A percentile compares a stretch with the other conserved stretches of the same genome.
Conservation (phyloP, 306 rosid genomes). For the Senna tora region DNA sequence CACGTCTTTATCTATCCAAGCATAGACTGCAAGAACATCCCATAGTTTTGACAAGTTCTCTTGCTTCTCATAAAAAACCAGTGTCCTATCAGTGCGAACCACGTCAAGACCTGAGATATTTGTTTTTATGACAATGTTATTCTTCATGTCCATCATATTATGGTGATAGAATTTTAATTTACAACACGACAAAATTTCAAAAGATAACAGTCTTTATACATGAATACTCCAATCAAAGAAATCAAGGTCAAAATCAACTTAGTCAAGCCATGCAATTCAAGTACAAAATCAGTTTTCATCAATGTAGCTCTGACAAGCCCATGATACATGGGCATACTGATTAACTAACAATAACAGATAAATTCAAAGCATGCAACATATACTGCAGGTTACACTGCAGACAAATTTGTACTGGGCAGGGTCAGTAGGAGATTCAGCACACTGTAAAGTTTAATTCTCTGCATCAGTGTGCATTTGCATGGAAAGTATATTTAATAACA, state of each 20-base stretch:
- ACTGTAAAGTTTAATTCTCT: not conserved
- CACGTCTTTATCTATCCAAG: slow-evolving; percentile 92
- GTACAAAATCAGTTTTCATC: slow-evolving; percentile 27
- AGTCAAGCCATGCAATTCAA: slow-evolving; percentile 4
- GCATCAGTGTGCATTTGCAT: not conserved
- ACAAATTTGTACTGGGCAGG: not conserved
- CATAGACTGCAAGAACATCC: slow-evolving; percentile 96
- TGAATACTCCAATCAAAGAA: not conserved
- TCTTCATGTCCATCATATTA: slow-evolving; percentile 1
- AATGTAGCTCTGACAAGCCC: not conserved
- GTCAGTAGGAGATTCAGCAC: not conserved
- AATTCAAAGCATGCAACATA: not conserved
- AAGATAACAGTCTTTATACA: slow-evolving; percentile 9
- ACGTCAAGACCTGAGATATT: slow-evolving; percentile 90
- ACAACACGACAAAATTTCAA: slow-evolving; percentile 24
- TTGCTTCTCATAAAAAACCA: slow-evolving; percentile 89
- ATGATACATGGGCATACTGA: not conserved
- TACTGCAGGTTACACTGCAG: not conserved
- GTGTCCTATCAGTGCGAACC: slow-evolving; percentile 94
- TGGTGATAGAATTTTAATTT: slow-evolving; percentile 3
- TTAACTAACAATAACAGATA: not conserved
- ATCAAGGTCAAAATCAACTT: slow-evolving; percentile 24
- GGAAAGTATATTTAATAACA: not conserved
- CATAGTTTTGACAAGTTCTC: slow-evolving; percentile 91
- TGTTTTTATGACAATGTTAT: slow-evolving; percentile 30